Base-by-base conservation (phyloP, 129 eudicot genomes). In the Flaveria brownii region DNA sequence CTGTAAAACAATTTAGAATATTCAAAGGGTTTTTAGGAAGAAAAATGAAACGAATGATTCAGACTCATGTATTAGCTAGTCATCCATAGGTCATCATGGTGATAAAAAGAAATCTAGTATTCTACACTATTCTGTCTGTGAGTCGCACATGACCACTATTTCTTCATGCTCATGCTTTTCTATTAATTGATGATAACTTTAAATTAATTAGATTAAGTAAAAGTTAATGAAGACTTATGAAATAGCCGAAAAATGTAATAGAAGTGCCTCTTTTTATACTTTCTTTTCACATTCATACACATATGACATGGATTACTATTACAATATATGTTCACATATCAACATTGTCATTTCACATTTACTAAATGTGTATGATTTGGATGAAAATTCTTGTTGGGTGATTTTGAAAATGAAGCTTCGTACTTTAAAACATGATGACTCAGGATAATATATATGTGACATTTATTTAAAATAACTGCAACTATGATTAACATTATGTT, bases 271-370 rank as follows among this genome's bases (percentile, higher is more conserved):
- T 16, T 39, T 65, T 36, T 65, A 13, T 5, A 33, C n/a, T 33
- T 39, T 39, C 47, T 22, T 74, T 62, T 61, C 70, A 46, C 70
- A 74, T 59, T 74, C 78, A 45, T 74, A 43, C 70, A 60, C 70
- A 74, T 43, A 61, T 23, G 70, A 39, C 70, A 23, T 41, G 39
- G 67, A 13, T 25, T 61, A 26, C 16, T 9, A 54, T 18, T 56
- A 55, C 30, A 16, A 12, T 1, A 25, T 73, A 28, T 59, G 57
- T 74, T 59, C 26, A 59, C 22, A 52, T 56, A 17, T n/a, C 55
- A 41, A 20, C 57, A 59, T 74, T 51, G 6, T 55, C 30, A 51
- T 71, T 71, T 51, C 63, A 51, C 63, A 28, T 71, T 71, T 28
- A 6, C 28, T 20, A 52, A 52, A 30, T 42, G 17, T 71, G 63